A percentile compares a stretch with the other conserved stretches of the same genome.
These are phyloP conservation scores for Acer saccharum DNA, from an alignment of 345 rosid genomes.

Conservation along the genomic window DNA sequence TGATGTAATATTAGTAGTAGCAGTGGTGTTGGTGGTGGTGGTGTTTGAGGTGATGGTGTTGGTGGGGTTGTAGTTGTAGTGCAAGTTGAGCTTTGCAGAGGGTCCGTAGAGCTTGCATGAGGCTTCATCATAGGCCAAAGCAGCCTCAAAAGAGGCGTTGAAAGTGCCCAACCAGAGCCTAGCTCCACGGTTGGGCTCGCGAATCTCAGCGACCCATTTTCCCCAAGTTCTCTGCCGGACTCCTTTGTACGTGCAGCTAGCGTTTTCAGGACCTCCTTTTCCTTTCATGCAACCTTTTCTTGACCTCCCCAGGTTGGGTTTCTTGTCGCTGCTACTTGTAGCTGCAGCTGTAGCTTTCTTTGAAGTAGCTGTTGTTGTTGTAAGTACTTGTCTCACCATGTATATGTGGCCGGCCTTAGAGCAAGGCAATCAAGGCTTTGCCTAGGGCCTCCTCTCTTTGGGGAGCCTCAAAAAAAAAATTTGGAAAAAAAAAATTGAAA, in stretches of 20 bases:
- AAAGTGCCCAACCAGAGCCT: conserved; percentile 65
- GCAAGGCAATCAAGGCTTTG: no score
- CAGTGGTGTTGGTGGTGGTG: no score
- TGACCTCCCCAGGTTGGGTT: conserved; percentile 49
- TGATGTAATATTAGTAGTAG: no score
- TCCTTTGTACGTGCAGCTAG: conserved; percentile 52
- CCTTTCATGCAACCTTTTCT: conserved; percentile 77
- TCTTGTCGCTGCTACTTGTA: conserved; percentile 15
- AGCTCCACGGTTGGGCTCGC: conserved; percentile 50
- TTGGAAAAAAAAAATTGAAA: no score
- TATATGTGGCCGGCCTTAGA: no score
- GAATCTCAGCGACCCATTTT: conserved; percentile 67
- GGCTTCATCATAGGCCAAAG: conserved; percentile 57
- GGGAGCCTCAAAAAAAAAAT: no score
- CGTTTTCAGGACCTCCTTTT: conserved; percentile 70
- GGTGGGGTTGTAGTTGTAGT: not conserved
- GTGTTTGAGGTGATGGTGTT: no score
- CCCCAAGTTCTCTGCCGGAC: conserved; percentile 69
- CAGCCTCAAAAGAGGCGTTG: conserved; percentile 51
- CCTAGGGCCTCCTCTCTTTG: no score
- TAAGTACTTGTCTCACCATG: not conserved
- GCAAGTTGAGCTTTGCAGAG: conserved; percentile 51
- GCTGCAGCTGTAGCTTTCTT: no score
- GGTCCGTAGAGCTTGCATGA: conserved; percentile 52
- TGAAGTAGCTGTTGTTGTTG: not conserved